Percentiles rank a stretch among this genome's conserved stretches.
Evolutionary conservation across 441 rosid genomes (phyloP).

Genomic region (Theobroma grandiflorum): DNA sequence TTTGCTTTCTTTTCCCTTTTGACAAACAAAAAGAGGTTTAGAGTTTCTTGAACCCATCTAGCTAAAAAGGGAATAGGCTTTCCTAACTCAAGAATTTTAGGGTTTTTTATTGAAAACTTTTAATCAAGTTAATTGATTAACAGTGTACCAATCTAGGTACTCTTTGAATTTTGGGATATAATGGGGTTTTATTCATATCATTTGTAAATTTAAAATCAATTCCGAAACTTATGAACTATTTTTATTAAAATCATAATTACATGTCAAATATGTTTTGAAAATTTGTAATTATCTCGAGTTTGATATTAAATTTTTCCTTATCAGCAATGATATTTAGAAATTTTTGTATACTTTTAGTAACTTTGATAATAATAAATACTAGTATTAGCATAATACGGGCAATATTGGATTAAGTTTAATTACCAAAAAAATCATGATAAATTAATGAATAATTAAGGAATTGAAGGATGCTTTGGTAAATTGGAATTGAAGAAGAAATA

Average conservation of each 20-base stretch:
- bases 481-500: background rate
- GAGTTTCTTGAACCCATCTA: background rate
- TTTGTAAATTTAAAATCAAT: background rate
- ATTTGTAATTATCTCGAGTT: background rate
- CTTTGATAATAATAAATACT: background rate
- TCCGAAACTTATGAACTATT: too few relatives aligned
- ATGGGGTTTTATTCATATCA: background rate
- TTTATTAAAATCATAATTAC: background rate
- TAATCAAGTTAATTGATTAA: background rate
- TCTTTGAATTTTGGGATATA: background rate
- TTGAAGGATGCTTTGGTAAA: background rate
- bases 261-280: background rate
- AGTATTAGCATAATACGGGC: background rate
- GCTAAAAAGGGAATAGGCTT: background rate
- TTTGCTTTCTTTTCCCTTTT: background rate
- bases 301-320: too few relatives aligned
- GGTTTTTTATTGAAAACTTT: background rate
- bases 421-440: background rate
- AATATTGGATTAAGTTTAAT: background rate
- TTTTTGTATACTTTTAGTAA: background rate
- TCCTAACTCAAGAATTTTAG: background rate
- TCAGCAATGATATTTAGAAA: background rate
- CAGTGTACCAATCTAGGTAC: background rate
- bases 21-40: slow-evolving; percentile 3
- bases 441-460: background rate